phyloP scores from a whole-genome alignment of 2,329 filamentous ascomycete genomes.

The Beauveria asiatica region DNA sequence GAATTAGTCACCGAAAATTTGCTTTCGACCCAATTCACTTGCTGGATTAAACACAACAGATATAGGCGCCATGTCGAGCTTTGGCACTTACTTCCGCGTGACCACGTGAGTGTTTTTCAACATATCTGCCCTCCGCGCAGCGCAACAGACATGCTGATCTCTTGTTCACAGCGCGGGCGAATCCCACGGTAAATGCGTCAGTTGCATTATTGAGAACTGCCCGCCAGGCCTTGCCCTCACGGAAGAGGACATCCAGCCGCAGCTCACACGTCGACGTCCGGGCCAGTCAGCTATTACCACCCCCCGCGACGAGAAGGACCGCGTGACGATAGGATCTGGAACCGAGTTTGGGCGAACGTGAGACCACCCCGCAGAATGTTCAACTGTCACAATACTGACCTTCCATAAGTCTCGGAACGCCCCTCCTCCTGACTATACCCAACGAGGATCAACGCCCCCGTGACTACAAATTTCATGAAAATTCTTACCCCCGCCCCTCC shows the following conservation, averaged over 20 bases:
- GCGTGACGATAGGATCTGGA: slow-evolving; percentile 85
- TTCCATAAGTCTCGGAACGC: slow-evolving; percentile 59
- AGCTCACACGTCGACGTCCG: slow-evolving; percentile 83
- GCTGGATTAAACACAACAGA: slow-evolving; percentile 4
- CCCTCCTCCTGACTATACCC: slow-evolving; percentile 76
- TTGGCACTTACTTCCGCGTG: slow-evolving; percentile 70
- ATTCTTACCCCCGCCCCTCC: slow-evolving; percentile 69
- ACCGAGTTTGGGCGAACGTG: slow-evolving; percentile 77
- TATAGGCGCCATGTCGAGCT: slow-evolving; percentile 61
- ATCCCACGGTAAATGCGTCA: slow-evolving; percentile 86
- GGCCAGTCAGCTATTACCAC: slow-evolving; percentile 88
- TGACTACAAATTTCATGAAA: slow-evolving; percentile 62
- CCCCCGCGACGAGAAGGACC: slow-evolving; percentile 85
- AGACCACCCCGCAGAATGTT: neutral
- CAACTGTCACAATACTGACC: neutral
- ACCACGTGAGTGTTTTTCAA: slow-evolving; percentile 55
- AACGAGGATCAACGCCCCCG: slow-evolving; percentile 91
- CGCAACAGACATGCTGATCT: neutral
- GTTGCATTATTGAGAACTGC: slow-evolving; percentile 88
- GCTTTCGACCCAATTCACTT: neutral
- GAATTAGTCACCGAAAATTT: neutral
- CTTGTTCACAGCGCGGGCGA: slow-evolving; percentile 35
- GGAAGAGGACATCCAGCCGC: slow-evolving; percentile 84
- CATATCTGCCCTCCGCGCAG: neutral
- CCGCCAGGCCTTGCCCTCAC: slow-evolving; percentile 81